phyloP scores from a whole-genome alignment of 352 stramenopile species.

The Globisporangium rhizosaccharum region DNA sequence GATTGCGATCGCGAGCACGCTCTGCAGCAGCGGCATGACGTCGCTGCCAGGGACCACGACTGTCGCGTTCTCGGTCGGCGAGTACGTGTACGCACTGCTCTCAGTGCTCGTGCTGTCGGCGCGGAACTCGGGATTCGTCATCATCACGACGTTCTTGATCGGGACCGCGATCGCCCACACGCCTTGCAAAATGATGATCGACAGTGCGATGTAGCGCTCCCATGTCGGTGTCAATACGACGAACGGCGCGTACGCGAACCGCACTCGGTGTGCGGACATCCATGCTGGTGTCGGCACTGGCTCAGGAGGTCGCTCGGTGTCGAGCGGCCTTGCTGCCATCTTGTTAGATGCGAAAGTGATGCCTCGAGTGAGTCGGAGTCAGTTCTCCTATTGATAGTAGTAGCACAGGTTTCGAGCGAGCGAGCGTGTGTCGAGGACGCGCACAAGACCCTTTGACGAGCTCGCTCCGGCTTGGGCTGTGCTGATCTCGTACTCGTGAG shows the following conservation, averaged over 20 bases:
- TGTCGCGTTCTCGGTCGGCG: background rate
- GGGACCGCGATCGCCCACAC: conserved; percentile 31
- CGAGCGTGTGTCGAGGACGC: too few species aligned
- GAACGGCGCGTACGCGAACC: background rate
- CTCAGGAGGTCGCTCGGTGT: background rate
- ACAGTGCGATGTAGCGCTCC: conserved; percentile 13
- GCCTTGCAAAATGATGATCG: conserved; percentile 19
- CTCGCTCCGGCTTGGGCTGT: too few species aligned
- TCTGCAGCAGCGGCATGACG: conserved; percentile 15
- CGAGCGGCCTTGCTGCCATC: background rate
- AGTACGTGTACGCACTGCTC: conserved; percentile 9
- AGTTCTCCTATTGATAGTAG: too few species aligned
- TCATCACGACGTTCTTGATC: conserved; percentile 40
- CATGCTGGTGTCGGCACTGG: background rate
- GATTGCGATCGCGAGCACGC: conserved; percentile 18
- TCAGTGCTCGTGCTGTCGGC: conserved; percentile 17
- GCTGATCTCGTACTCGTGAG: too few species aligned
- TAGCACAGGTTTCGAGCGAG: too few species aligned
- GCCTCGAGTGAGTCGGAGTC: too few species aligned
- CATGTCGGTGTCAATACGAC: conserved; percentile 2
- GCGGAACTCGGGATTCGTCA: conserved; percentile 22
- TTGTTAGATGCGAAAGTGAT: too few species aligned
- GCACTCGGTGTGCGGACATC: background rate
- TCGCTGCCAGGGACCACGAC: conserved; percentile 10
- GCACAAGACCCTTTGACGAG: too few species aligned